A percentile compares a stretch with the other conserved stretches of the same genome.
These are phyloP conservation scores for Solanum chilense DNA, from an alignment of 257 asterid species.

Conservation along the genomic window DNA sequence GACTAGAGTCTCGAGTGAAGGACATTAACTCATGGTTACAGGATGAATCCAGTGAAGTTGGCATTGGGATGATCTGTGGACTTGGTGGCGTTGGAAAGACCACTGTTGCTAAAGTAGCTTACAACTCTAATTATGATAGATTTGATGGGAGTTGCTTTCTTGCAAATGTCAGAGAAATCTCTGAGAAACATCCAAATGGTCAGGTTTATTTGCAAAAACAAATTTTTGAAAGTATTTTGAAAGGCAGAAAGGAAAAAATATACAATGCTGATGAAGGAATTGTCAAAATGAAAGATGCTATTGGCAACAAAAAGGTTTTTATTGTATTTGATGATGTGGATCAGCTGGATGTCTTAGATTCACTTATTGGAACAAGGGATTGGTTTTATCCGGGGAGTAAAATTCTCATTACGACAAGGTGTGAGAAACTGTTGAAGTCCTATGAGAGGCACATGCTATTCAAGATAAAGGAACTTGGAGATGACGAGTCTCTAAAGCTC, in stretches of 20 bases:
- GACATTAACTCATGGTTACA: conserved; percentile 1
- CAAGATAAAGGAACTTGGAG: neutral
- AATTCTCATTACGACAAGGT: conserved; percentile 6
- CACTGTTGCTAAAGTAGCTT: conserved; percentile 2
- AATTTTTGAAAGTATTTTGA: conserved; percentile 2
- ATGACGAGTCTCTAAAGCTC: conserved; percentile 1
- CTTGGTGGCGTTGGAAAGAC: conserved; percentile 13
- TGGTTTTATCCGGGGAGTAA: conserved; percentile 13
- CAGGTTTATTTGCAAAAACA: conserved; percentile 8
- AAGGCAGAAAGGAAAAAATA: neutral
- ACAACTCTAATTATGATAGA: neutral
- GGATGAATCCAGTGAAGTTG: neutral
- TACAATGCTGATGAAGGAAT: conserved; percentile 7
- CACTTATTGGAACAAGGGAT: neutral
- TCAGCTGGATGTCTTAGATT: neutral
- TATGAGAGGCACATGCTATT: neutral
- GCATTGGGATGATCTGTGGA: conserved; percentile 1
- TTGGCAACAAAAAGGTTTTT: neutral
- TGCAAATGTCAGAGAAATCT: neutral
- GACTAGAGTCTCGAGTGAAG: conserved; percentile 4
- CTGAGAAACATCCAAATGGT: neutral
- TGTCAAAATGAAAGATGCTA: neutral
- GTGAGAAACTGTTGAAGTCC: neutral
- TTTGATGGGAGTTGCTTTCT: conserved; percentile 10
- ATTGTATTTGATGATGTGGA: conserved; percentile 11